Base-by-base conservation (phyloP, 169 alveolate genomes). In the Plasmodium chabaudi region DNA sequence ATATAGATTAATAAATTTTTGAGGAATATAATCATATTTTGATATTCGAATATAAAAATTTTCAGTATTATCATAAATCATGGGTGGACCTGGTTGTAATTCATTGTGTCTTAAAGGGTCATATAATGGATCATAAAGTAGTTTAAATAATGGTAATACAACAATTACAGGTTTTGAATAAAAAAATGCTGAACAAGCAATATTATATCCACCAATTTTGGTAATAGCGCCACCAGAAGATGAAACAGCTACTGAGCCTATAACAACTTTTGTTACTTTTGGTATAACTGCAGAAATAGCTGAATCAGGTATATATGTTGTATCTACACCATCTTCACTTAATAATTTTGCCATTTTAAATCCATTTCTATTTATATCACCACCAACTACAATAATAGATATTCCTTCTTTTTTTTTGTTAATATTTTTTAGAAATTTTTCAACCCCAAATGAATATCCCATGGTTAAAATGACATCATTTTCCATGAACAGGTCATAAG, bases 261-360 rank as follows among this genome's bases (percentile, higher is more conserved):
- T 47, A 67, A 79, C 75, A 39, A 79, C 89, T 51, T 79, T 79
- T 51, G 82, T 79, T 19, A 79, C 79, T 60, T 47, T 79, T 34
- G 89, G 89, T 65, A 79, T 79, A 39, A 79, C 89, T n/a, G 89
- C 89, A 65, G 53, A 79, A 46, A 79, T 79, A 25, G 89, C 89
- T 19, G 89, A 65, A 23, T 79, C 89, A 15, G 89, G 34, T 51
- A 79, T 79, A 71, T 79, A 79, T 25, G 89, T 79, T 53, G 89
- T 79, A 69, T 79, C 89, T 19, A 79, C 89, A 21, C 89, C 89
- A 65, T 79, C 89, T 44, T 34, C 89, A 65, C 89, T 79, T 79
- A 79, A 27, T 27, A 63, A 79, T 59, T 79, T 34, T 34, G 89
- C 77, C 89, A 79, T 79, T 5, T 70, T 57, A 34, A 53, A 79